A percentile compares a stretch with the other conserved stretches of the same genome.
phyloP scores from a whole-genome alignment of 2,329 filamentous ascomycete species.

The Fusarium torulosum region DNA sequence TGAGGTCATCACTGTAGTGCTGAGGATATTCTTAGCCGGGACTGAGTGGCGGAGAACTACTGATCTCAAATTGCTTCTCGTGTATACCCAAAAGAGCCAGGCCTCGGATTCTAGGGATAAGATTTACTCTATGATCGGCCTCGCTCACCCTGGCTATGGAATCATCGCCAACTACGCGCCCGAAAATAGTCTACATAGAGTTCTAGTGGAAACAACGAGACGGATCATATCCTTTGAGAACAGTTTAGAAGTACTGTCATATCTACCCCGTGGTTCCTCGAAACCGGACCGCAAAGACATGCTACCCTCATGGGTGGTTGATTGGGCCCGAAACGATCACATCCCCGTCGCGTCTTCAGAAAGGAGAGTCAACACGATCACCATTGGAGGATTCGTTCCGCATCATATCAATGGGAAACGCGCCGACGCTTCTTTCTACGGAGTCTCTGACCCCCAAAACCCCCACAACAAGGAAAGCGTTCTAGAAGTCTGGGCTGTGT shows the following conservation, averaged over 20 bases:
- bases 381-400: neutral
- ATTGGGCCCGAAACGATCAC: neutral
- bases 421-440: neutral
- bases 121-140: slow-evolving; percentile 8
- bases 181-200: accelerated
- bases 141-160: neutral
- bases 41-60: accelerated
- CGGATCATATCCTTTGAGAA: neutral
- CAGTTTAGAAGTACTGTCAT: neutral
- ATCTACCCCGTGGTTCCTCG: accelerated
- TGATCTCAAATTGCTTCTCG: neutral
- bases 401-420: neutral
- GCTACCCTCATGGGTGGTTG: slow-evolving; percentile 9
- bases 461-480: neutral
- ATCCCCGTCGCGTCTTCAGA: too few relatives aligned
- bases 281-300: accelerated
- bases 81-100: accelerated
- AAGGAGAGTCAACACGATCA: neutral
- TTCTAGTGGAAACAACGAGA: slow-evolving; percentile 4
- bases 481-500: neutral
- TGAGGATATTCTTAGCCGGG: neutral
- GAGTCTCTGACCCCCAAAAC: neutral
- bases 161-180: slow-evolving; percentile 4
- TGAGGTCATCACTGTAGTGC: neutral
- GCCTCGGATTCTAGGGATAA: slow-evolving; percentile 5